Conservation (phyloP, 495 filamentous ascomycete species). For the Penicillium macrosclerotiorum region DNA sequence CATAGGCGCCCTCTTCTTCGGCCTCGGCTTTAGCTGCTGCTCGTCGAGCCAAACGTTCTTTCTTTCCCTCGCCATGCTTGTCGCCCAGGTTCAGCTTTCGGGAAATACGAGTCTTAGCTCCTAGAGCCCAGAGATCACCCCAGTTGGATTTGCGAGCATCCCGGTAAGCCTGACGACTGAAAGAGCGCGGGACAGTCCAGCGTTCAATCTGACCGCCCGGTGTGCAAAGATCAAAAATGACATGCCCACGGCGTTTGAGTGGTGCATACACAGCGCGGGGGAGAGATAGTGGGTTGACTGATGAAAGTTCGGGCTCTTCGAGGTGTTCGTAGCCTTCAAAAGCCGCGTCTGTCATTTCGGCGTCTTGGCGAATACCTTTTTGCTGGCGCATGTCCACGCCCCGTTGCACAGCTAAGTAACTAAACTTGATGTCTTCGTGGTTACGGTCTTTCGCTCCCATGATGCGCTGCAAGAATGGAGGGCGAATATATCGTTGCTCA, state of each 20-base stretch:
- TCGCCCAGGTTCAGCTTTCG: slow-evolving; percentile 61
- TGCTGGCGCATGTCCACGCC: slow-evolving; percentile 56
- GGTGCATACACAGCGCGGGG: slow-evolving; percentile 77
- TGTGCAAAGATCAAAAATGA: slow-evolving; percentile 89
- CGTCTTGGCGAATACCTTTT: slow-evolving; percentile 38
- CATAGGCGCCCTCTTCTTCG: slow-evolving; percentile 18
- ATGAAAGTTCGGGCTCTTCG: slow-evolving; percentile 10
- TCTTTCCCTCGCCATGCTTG: slow-evolving; percentile 55
- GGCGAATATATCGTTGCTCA: slow-evolving; percentile 81
- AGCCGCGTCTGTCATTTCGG: slow-evolving; percentile 46
- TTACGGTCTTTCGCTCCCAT: slow-evolving; percentile 68
- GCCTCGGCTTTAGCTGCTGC: slow-evolving; percentile 28
- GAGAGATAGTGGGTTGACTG: slow-evolving; percentile 62
- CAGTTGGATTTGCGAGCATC: slow-evolving; percentile 88
- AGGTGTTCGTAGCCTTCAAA: slow-evolving; percentile 49
- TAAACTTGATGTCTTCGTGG: slow-evolving; percentile 87
- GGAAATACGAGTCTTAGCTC: slow-evolving; percentile 76
- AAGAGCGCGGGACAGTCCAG: slow-evolving; percentile 85
- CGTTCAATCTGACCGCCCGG: slow-evolving; percentile 84
- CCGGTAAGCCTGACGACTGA: slow-evolving; percentile 74
- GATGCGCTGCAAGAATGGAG: slow-evolving; percentile 76
- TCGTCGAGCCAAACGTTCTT: slow-evolving; percentile 41
- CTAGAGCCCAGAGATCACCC: slow-evolving; percentile 96
- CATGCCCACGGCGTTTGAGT: slow-evolving; percentile 82
- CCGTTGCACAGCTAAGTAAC: slow-evolving; percentile 83